Base-by-base conservation (phyloP, 768 basidiomycete species). In the Collybia sp. region DNA sequence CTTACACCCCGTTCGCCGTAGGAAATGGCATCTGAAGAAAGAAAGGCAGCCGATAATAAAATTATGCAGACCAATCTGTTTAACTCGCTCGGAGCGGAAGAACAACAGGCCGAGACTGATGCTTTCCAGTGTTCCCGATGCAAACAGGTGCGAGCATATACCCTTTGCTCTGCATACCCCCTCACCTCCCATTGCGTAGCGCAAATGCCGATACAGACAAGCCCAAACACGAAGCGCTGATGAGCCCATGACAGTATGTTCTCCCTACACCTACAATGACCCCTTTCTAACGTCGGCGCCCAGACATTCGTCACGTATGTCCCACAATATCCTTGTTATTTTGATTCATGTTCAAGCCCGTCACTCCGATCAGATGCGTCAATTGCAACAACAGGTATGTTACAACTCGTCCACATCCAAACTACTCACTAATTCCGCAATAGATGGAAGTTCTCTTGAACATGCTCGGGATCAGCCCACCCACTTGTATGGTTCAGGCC, bases 211-310 rank as follows among this genome's bases (percentile, higher is more conserved):
- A 38, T 97, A 96, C 58, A 86, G 91, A 54, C 93, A 98, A 71
- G 91, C 92, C 56, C 96, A 99, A 63, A 99, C 96, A 6, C 79
- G 96, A 45, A 93, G 90, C 59, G 95, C 96, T 6, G 96, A 98
- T 69, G 96, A 97, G 68, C 94, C 95, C 17, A 97, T 98, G 94
- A 97, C 95, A 2, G 87, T 89, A 62, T 59, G 85, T 75, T 15
- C 17, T 32, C 34, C 38, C 34, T 6, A 30, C 30, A 15, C 18
- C 13, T 13, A 18, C 15, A 12, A 32, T 16, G 11, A 17, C 15
- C 12, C 33, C 35, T 18, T 20, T 46, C 51, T 33, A 36, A 45
- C 15, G 40, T 31, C 13, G 43, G 43, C 34, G 42, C 35, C 30
- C 45, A 89, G 85, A 94, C 93, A 15, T 95, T 93, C 61, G 90